A percentile compares a stretch with the other conserved stretches of the same genome.
phyloP scores from a whole-genome alignment of 1,284 basidiomycete species.

The Cryptococcus amylolentus region DNA sequence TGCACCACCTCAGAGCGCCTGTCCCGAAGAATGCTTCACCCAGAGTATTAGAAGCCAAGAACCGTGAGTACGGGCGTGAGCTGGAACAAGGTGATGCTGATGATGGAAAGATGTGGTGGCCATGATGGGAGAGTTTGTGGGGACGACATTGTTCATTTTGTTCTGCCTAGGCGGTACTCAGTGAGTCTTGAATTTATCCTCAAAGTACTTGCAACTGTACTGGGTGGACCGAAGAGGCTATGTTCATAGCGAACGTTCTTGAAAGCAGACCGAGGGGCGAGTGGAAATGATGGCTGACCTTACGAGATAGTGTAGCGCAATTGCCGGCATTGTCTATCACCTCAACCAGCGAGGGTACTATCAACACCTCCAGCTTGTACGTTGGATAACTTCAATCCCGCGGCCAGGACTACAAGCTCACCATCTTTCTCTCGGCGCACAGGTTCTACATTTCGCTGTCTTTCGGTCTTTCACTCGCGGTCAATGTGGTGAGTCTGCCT shows the following conservation, averaged over 20 bases:
- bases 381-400: neutral
- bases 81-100: no score
- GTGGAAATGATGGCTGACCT: no score
- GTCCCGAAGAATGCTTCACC: no score
- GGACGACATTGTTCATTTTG: slow-evolving; percentile 52
- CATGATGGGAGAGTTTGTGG: slow-evolving; percentile 52
- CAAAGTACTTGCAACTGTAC: slow-evolving; percentile 5
- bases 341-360: slow-evolving; percentile 27
- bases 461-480: slow-evolving; percentile 52
- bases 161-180: slow-evolving; percentile 49
- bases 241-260: no score
- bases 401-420: neutral
- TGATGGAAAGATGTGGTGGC: slow-evolving; percentile 43
- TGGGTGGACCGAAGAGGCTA: no score
- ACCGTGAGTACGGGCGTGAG: no score
- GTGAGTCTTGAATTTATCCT: slow-evolving; percentile 18
- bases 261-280: no score
- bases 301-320: slow-evolving; percentile 34
- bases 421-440: slow-evolving; percentile 3
- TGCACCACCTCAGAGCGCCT: no score
- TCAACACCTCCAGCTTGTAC: slow-evolving; percentile 42
- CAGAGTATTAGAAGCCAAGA: no score
- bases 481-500: slow-evolving; percentile 28
- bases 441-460: slow-evolving; percentile 52
- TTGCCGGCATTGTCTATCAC: slow-evolving; percentile 42